phyloP scores from a whole-genome alignment of 2,329 filamentous ascomycete species.

The Ambrosiella cleistominuta region DNA sequence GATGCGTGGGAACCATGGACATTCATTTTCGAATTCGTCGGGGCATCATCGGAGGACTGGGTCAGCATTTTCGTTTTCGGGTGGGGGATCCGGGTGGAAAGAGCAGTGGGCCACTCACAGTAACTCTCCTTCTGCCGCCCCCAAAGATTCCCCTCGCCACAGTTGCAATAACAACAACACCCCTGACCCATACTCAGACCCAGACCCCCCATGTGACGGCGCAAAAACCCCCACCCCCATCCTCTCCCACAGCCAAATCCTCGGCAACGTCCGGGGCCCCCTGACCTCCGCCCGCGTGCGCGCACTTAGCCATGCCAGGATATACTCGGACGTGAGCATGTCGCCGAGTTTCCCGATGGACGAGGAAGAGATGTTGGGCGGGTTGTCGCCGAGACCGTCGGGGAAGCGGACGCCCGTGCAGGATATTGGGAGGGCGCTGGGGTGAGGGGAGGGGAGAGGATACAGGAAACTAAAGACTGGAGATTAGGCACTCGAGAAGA shows the following conservation, averaged over 20 bases:
- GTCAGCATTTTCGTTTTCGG: constrained; percentile 29
- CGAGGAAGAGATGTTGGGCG: constrained; percentile 25
- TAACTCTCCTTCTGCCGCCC: constrained; percentile 12
- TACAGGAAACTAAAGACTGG: background rate
- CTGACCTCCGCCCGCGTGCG: background rate
- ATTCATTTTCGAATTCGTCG: constrained; percentile 2
- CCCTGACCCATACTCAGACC: background rate
- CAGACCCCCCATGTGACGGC: background rate
- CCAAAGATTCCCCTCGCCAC: background rate
- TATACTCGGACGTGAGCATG: constrained; percentile 27
- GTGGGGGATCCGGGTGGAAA: constrained; percentile 23
- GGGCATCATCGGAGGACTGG: constrained; percentile 21
- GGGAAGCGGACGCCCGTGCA: constrained; percentile 19
- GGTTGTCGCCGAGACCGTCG: constrained; percentile 31
- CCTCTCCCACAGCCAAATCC: constrained; percentile 3
- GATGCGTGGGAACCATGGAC: constrained; percentile 17
- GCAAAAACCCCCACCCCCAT: constrained; percentile 2
- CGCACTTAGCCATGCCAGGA: constrained; percentile 20
- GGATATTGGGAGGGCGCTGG: constrained; percentile 36
- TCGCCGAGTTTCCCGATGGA: constrained; percentile 29
- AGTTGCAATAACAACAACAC: constrained; percentile 16
- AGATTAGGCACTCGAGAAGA: no score
- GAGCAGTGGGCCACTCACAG: constrained; percentile 24
- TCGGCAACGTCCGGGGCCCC: constrained; percentile 8
- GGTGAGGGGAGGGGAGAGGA: constrained; percentile 22